These are phyloP conservation scores for Gaeumannomyces tritici DNA, from an alignment of 2,329 filamentous ascomycete species.

Conservation along the genomic window DNA sequence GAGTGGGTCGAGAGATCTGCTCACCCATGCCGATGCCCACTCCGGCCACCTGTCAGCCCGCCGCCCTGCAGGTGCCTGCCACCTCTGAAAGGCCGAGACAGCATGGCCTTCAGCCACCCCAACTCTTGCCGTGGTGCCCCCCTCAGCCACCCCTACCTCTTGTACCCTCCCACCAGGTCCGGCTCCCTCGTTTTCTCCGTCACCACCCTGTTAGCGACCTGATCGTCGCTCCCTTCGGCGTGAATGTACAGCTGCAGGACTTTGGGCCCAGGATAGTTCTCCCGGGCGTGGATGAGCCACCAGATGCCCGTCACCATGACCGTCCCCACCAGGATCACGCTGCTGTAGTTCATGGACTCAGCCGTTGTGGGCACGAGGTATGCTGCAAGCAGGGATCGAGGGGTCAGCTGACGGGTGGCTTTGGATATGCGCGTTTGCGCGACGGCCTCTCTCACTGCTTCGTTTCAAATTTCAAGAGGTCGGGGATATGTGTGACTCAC, in stretches of 20 bases:
- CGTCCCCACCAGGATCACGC: slow-evolving; percentile 40
- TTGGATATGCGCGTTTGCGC: neutral
- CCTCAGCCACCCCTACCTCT: neutral
- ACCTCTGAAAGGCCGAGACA: neutral
- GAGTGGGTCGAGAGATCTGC: neutral
- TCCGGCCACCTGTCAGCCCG: neutral
- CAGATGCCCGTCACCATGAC: slow-evolving; percentile 35
- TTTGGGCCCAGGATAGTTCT: slow-evolving; percentile 40
- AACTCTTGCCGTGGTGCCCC: too few relatives aligned
- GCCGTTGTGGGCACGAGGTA: slow-evolving; percentile 29
- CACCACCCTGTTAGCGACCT: neutral
- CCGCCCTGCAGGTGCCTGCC: neutral
- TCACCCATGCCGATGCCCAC: neutral
- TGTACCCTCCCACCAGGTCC: neutral
- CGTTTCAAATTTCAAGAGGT: neutral
- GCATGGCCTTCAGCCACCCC: neutral
- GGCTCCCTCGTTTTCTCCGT: neutral
- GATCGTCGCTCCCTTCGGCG: slow-evolving; percentile 12
- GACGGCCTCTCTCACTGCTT: neutral
- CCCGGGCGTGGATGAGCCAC: slow-evolving; percentile 37
- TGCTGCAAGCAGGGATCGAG: slow-evolving; percentile 17
- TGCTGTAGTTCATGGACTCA: slow-evolving; percentile 42
- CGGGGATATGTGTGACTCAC: slow-evolving; percentile 21
- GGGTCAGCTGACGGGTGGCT: neutral
- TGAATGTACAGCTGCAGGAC: slow-evolving; percentile 34